Evolutionary conservation across 441 rosid genomes (phyloP).

Genomic region (Populus hybrid): DNA sequence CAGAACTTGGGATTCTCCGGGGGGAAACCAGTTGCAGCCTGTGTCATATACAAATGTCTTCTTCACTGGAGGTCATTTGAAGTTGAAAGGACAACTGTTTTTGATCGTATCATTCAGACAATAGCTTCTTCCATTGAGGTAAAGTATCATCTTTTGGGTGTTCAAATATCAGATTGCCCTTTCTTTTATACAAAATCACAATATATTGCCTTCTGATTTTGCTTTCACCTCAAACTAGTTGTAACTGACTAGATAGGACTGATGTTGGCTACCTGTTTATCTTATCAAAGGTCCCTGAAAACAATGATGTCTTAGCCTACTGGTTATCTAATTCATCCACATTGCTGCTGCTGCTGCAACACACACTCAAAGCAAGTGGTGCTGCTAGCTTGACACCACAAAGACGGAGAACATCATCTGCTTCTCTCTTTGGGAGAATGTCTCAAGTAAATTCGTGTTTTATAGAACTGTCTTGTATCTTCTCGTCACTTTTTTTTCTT

Average conservation of each 20-base stretch:
- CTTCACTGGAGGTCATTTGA: conserved; percentile 99
- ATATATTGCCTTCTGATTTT: conserved; percentile 9
- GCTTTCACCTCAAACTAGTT: conserved; percentile 14
- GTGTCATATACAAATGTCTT: conserved; percentile 92
- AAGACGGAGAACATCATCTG: conserved; percentile 85
- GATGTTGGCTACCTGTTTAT: conserved; percentile 24
- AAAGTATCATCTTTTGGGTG: conserved; percentile 16
- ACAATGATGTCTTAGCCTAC: conserved; percentile 79
- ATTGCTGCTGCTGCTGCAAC: conserved; percentile 88
- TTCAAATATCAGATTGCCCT: neutral
- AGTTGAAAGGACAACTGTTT: conserved; percentile 96
- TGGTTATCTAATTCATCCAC: conserved; percentile 98
- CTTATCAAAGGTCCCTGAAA: conserved; percentile 73
- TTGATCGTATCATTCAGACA: conserved; percentile 97
- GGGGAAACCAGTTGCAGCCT: conserved; percentile 95
- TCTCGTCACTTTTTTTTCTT: neutral
- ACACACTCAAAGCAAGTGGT: conserved; percentile 96
- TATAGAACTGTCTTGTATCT: neutral
- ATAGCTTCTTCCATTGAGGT: conserved; percentile 94
- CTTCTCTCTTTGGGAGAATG: conserved; percentile 99
- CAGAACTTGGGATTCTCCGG: conserved; percentile 93
- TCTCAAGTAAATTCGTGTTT: conserved; percentile 59
- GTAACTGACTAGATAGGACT: conserved; percentile 18
- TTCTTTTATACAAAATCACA: neutral
- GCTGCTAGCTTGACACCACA: conserved; percentile 99